Evolutionary conservation across 2,329 filamentous ascomycete species (phyloP), one percentile per base, ranked within the genome.

Genomic region (Colletotrichum neosansevieriae): DNA sequence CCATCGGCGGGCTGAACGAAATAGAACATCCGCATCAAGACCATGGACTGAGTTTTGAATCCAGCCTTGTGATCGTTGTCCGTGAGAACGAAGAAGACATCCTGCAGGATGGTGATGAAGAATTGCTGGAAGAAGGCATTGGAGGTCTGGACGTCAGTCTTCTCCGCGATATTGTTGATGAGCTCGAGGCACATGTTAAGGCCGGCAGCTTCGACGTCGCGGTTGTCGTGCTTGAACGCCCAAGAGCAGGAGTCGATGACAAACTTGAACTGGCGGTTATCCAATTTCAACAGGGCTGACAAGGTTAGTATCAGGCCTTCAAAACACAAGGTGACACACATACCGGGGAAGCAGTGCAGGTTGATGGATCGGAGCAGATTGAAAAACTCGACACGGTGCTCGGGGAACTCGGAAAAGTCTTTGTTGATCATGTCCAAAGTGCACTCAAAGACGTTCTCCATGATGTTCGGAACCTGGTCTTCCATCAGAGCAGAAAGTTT

Each of bases 401-500:
- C 96, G 0, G 96, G 96, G 79, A 97, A 99, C 78, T 99, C 96
- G 53, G 97, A 98, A 81, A 99, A 99, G 81, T 99, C 96, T 83
- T 99, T 99, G 88, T 98, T 99, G 83, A 99, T 99, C 96, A 99
- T 99, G 76, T 97, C 94, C 64, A 99, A 85, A 3, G 96, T 99
- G 84, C 95, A 98, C 80, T 98, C 95, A 75, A 99, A 99, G 29
- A 99, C 94, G 73, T 95, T 97, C 80, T 98, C 94, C 93, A 99
- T 97, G 76, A 99, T 98, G 56, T 91, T 91, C 10, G 96, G 94
- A 49, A 99, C 94, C 80, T 98, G 96, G 77, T 98, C 96, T 79
- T 98, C 96, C 97, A 99, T 99, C 76, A 98, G 86, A 73, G 89
- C 94, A 82, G 95, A 94, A 76, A 99, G 89, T 83, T 97, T 98